A percentile compares a stretch with the other conserved stretches of the same genome.
These are phyloP conservation scores for Neurospora cerealis DNA, from an alignment of 495 filamentous ascomycete species.

Conservation along the genomic window DNA sequence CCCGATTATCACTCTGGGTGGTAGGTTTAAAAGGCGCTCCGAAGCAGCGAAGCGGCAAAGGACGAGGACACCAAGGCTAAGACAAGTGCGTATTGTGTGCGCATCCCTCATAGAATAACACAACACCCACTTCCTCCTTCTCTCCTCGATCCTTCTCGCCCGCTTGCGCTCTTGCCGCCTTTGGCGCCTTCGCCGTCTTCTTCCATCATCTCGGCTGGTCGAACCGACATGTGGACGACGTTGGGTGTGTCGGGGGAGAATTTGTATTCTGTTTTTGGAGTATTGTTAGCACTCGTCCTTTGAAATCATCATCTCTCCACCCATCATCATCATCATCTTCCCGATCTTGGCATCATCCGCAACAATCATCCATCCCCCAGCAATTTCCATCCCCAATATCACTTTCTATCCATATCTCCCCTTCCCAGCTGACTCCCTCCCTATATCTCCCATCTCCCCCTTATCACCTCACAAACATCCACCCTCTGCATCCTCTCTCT, in stretches of 20 bases:
- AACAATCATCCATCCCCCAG: too few relatives aligned
- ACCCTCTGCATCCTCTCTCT: too few relatives aligned
- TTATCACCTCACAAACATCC: too few relatives aligned
- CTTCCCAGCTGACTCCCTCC: too few relatives aligned
- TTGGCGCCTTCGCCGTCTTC: slow-evolving; percentile 70
- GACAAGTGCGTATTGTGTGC: neutral
- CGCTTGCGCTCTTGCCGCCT: slow-evolving; percentile 44
- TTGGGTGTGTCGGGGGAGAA: slow-evolving; percentile 63
- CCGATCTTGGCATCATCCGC: too few relatives aligned
- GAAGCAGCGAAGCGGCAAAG: neutral
- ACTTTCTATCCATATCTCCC: too few relatives aligned
- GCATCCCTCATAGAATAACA: slow-evolving; percentile 51
- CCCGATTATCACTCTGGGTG: neutral
- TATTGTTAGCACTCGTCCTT: neutral
- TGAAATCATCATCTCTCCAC: too few relatives aligned
- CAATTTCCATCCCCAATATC: too few relatives aligned
- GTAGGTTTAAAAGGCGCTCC: neutral
- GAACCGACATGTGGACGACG: slow-evolving; percentile 89
- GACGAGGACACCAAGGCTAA: too few relatives aligned
- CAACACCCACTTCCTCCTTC: slow-evolving; percentile 68
- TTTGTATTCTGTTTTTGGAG: slow-evolving; percentile 53
- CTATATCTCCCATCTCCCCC: too few relatives aligned
- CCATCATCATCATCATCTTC: too few relatives aligned
- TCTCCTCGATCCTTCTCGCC: slow-evolving; percentile 47
- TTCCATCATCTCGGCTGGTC: slow-evolving; percentile 79